A percentile compares a stretch with the other conserved stretches of the same genome.
Conservation (phyloP, 129 eudicot species). For the Helichrysum umbraculigerum region DNA sequence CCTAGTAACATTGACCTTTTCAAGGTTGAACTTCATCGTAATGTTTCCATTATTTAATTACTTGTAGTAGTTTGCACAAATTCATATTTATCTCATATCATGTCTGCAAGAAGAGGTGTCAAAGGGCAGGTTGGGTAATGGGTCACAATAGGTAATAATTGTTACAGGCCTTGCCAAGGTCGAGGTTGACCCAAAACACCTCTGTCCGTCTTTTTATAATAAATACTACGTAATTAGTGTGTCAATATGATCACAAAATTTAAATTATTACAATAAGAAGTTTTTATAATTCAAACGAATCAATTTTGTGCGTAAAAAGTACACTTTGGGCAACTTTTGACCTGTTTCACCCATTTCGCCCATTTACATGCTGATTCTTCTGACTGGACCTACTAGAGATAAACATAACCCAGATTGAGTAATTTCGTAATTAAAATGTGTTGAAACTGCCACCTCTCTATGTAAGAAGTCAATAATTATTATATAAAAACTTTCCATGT, state of each 20-base stretch:
- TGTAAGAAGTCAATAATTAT: background rate
- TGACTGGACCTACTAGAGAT: background rate
- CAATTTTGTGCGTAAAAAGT: background rate
- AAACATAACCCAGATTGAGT: background rate
- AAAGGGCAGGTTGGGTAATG: background rate
- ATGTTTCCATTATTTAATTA: background rate
- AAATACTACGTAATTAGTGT: background rate
- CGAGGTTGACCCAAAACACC: background rate
- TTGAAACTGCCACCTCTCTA: background rate
- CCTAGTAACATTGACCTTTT: slow-evolving; percentile 88
- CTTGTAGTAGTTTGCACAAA: slow-evolving; percentile 4
- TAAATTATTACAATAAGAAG: background rate
- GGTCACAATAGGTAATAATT: background rate
- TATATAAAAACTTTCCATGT: background rate
- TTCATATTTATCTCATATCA: slow-evolving; percentile 10
- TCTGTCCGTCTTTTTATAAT: background rate
- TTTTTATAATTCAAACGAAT: background rate
- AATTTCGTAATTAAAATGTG: background rate
- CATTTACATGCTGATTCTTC: background rate
- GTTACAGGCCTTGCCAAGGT: background rate
- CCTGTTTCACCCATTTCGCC: background rate
- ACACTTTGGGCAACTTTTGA: background rate
- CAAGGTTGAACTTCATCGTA: slow-evolving; percentile 48
- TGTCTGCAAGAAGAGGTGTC: background rate
- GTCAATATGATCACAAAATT: background rate